phyloP scores from a whole-genome alignment of 257 asterid genomes.

The Nicotiana undulata region DNA sequence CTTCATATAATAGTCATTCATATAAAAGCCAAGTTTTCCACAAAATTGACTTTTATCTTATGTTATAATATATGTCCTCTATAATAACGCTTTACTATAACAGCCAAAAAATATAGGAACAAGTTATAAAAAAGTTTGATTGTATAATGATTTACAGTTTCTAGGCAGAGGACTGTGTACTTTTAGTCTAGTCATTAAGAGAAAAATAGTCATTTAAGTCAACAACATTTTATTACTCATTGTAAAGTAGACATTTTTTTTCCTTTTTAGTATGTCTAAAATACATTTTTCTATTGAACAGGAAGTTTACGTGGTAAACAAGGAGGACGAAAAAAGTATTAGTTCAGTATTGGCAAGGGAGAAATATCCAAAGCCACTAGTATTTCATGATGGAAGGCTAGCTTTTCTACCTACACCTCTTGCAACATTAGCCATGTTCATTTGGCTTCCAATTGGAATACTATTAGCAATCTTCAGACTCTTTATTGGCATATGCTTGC shows the following conservation, averaged over 20 bases:
- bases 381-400: conserved; percentile 84
- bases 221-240: not conserved
- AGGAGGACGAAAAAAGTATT: conserved; percentile 40
- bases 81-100: no score
- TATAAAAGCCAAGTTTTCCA: no score
- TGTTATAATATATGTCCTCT: no score
- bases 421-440: conserved; percentile 62
- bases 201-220: not conserved
- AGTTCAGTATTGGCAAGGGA: conserved; percentile 40
- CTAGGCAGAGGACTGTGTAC: not conserved
- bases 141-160: not conserved
- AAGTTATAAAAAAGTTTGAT: no score
- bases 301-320: conserved; percentile 65
- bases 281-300: conserved; percentile 9
- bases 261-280: not conserved
- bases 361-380: conserved; percentile 71
- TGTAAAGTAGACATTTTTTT: no score
- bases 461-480: conserved; percentile 45
- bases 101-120: no score
- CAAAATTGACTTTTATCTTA: no score
- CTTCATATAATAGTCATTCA: no score
- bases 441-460: conserved; percentile 75
- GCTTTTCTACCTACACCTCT: conserved; percentile 82
- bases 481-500: conserved; percentile 43
- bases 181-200: not conserved